These are phyloP conservation scores for Malassezia slooffiae DNA, from an alignment of 1,284 basidiomycete genomes.

Conservation along the genomic window DNA sequence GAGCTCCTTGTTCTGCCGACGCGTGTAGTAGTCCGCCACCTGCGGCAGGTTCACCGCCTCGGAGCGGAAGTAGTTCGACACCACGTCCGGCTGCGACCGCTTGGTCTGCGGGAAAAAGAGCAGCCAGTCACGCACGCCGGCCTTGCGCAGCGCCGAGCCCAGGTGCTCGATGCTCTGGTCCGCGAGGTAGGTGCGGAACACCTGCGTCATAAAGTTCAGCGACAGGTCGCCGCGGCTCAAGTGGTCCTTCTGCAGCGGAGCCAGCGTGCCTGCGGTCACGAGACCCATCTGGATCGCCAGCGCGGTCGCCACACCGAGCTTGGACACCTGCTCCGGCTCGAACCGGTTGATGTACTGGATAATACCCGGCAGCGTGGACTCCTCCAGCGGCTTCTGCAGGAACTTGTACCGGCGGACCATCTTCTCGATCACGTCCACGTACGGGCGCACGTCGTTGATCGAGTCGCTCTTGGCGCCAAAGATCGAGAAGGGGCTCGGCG, in stretches of 20 bases:
- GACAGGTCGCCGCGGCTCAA: constrained; percentile 76
- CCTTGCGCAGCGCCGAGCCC: constrained; percentile 56
- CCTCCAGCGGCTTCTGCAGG: constrained; percentile 88
- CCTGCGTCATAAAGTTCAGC: constrained; percentile 62
- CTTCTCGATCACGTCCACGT: constrained; percentile 84
- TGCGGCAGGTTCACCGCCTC: constrained; percentile 56
- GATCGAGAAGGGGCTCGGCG: constrained; percentile 69
- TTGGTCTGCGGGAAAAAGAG: constrained; percentile 75
- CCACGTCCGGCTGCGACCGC: constrained; percentile 55
- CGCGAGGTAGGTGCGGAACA: constrained; percentile 68
- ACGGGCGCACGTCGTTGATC: constrained; percentile 59
- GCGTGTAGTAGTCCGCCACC: constrained; percentile 54
- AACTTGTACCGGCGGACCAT: constrained; percentile 93
- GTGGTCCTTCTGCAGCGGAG: constrained; percentile 79
- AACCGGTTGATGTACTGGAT: constrained; percentile 68
- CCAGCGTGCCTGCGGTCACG: constrained; percentile 63
- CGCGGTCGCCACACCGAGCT: constrained; percentile 68
- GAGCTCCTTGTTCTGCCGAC: constrained; percentile 26
- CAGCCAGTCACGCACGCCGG: constrained; percentile 72
- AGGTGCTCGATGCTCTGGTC: constrained; percentile 62
- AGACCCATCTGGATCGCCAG: constrained; percentile 72
- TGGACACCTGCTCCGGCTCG: constrained; percentile 53
- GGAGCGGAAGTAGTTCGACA: constrained; percentile 76
- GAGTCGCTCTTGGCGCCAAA: constrained; percentile 55
- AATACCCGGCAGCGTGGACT: constrained; percentile 66